Conservation (phyloP, 805 yeast genomes). For the Candida sphagnicola region DNA sequence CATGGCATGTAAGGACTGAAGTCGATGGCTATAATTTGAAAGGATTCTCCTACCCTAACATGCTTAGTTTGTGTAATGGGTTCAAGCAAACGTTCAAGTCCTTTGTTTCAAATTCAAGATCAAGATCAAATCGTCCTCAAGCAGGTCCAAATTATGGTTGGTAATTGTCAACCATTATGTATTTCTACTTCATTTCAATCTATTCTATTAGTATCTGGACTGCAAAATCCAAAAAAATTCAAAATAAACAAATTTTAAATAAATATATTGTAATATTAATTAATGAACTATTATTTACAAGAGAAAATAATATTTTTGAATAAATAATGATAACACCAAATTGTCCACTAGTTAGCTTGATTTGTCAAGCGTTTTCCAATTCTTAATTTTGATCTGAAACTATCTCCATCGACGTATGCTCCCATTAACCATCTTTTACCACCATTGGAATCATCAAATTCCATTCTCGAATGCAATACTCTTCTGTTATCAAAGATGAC, state of each 20-base stretch:
- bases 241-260: too few relatives aligned
- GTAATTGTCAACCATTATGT: neutral
- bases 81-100: conserved; percentile 66
- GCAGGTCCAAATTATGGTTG: conserved; percentile 6
- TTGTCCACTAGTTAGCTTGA: too few relatives aligned
- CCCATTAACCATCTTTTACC: conserved; percentile 72
- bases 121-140: conserved; percentile 12
- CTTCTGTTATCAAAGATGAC: conserved; percentile 71
- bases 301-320: too few relatives aligned
- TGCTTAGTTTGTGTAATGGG: conserved; percentile 86
- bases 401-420: conserved; percentile 68
- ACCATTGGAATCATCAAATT: conserved; percentile 39
- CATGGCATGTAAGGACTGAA: conserved; percentile 90
- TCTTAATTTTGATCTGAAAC: conserved; percentile 59
- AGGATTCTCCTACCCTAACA: conserved; percentile 83
- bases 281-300: too few relatives aligned
- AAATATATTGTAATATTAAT: neutral
- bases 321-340: too few relatives aligned
- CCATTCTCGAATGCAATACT: conserved; percentile 58
- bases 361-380: conserved; percentile 10
- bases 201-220: neutral
- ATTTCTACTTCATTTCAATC: neutral
- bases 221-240: neutral
- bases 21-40: conserved; percentile 81
- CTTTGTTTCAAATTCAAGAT: conserved; percentile 18